Base-by-base conservation (phyloP, 345 rosid species). In the Nephelium lappaceum region DNA sequence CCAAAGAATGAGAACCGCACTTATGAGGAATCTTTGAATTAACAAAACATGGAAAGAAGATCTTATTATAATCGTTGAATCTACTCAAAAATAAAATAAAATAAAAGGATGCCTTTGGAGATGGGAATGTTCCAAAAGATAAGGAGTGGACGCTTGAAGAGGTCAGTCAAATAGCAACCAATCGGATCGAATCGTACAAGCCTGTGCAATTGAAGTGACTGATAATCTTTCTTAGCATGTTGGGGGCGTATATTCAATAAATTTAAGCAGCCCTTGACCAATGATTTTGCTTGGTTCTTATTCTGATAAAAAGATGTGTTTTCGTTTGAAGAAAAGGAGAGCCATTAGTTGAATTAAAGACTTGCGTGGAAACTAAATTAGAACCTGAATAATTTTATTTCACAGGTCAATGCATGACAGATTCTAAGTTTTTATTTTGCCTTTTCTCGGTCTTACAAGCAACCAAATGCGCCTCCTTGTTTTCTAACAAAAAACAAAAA, bases 101-200 rank as follows among this genome's bases (percentile, higher is more conserved):
- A 69, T 11, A 39, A 57, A 18, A 45, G 47, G 23, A n/a, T 61
- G 71, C 51, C 63, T 9, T 51, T 15, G 65, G 23, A 24, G 53
- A 38, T 51, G 43, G 43, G 68, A 43, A 75, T 71, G 82, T 75
- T 36, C 73, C 25, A 11, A 83, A 69, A 63, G 79, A 80, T 62
- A 83, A 80, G 58, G 78, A 68, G 72, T 78, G 36, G 81, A 82
- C 78, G 49, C 79, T 74, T 67, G 80, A 67, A 70, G 11, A 57
- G 24, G 21, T 57, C 23, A 57, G 72, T 72, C 68, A 27, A 47
- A 42, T 6, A 10, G 39, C 6, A 51, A 27, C 75, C 78, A 67
- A 74, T 66, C 18, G 11, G 67, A 19, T 64, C 38, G 5, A 69
- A 36, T 31, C 21, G 38, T 1, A 49, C 31, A 25, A 58, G 57